Evolutionary conservation across 495 filamentous ascomycete genomes (phyloP).

Genomic region (Xylaria venustula): DNA sequence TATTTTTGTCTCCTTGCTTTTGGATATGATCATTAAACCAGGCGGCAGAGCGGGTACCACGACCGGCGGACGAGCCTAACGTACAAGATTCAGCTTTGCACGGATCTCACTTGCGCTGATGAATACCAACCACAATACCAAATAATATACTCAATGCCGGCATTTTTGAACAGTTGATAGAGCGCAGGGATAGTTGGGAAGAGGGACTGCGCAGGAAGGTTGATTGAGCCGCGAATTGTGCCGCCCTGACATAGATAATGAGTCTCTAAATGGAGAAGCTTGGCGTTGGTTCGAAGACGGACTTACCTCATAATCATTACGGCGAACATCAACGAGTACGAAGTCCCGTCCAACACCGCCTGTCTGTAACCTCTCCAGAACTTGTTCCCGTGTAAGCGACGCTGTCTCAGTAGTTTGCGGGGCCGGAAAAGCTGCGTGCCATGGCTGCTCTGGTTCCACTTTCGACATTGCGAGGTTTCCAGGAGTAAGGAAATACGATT

Average conservation of each 20-base stretch:
- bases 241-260: slow-evolving; percentile 56
- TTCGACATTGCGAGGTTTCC: neutral
- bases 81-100: neutral
- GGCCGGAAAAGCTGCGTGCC: slow-evolving; percentile 10
- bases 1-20: slow-evolving; percentile 37
- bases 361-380: slow-evolving; percentile 22
- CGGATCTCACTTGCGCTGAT: neutral
- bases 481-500: neutral
- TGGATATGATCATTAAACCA: slow-evolving; percentile 67
- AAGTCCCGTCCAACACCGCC: slow-evolving; percentile 47
- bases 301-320: slow-evolving; percentile 61
- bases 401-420: slow-evolving; percentile 12
- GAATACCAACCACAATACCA: slow-evolving; percentile 65
- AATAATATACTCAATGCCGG: slow-evolving; percentile 52
- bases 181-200: slow-evolving; percentile 57
- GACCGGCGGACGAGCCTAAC: slow-evolving; percentile 61
- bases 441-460: slow-evolving; percentile 5
- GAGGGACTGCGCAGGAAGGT: slow-evolving; percentile 68
- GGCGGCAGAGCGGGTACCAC: slow-evolving; percentile 58
- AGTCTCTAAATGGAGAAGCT: neutral
- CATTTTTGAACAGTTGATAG: slow-evolving; percentile 52
- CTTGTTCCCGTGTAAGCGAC: slow-evolving; percentile 29
- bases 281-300: neutral
- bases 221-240: slow-evolving; percentile 65
- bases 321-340: slow-evolving; percentile 61